A percentile compares a stretch with the other conserved stretches of the same genome.
phyloP scores from a whole-genome alignment of 805 yeast genomes.

The Yamadazyma kitorensis region DNA sequence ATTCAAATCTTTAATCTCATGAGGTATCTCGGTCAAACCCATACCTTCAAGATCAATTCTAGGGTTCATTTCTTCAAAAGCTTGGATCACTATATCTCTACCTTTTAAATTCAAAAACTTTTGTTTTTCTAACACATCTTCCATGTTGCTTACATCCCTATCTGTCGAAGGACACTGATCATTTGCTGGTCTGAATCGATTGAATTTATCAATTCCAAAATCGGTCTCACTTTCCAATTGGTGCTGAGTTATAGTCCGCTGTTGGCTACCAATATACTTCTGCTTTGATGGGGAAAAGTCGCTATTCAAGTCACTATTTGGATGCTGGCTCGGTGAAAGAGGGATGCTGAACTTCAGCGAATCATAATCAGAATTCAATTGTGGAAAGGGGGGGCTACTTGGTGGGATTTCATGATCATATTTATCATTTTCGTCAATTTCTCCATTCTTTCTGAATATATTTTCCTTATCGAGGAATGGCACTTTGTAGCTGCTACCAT shows the following conservation, averaged over 20 bases:
- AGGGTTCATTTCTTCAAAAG: conserved; percentile 48
- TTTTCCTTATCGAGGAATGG: conserved; percentile 5
- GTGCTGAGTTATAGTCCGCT: neutral
- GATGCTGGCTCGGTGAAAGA: conserved; percentile 13
- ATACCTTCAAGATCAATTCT: conserved; percentile 47
- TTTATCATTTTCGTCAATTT: conserved; percentile 1
- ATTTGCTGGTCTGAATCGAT: conserved; percentile 31
- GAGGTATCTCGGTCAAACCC: conserved; percentile 50
- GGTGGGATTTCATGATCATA: conserved; percentile 21
- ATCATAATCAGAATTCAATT: conserved; percentile 30
- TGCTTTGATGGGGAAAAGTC: conserved; percentile 3
- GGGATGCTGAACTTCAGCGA: conserved; percentile 10
- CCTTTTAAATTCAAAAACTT: conserved; percentile 28
- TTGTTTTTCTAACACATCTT: conserved; percentile 19
- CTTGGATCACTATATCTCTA: conserved; percentile 37
- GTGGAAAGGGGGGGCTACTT: conserved; percentile 39
- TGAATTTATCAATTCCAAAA: conserved; percentile 52
- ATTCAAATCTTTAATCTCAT: conserved; percentile 55
- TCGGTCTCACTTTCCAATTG: conserved; percentile 31
- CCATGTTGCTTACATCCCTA: conserved; percentile 19
- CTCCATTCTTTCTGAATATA: neutral
- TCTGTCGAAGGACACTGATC: conserved; percentile 33
- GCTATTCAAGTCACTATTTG: conserved; percentile 8
- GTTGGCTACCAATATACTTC: neutral
- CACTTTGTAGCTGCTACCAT: no score